phyloP scores from a whole-genome alignment of 208 protist genomes.

The Trypanosoma platydactyli region DNA sequence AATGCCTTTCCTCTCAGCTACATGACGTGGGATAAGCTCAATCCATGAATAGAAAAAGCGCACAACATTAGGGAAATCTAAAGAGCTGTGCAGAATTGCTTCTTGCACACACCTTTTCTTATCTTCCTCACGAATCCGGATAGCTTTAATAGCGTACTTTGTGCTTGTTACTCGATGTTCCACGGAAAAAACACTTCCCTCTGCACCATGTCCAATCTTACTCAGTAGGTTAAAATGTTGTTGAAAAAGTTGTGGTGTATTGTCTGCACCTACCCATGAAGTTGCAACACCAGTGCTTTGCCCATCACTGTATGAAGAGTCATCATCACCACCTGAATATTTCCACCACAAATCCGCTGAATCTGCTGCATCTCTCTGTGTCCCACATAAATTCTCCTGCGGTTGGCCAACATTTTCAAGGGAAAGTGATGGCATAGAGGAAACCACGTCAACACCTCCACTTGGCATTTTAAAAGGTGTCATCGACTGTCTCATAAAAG shows the following conservation, averaged over 20 bases:
- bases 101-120: conserved; percentile 59
- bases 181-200: conserved; percentile 79
- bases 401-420: background rate
- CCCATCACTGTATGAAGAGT: conserved; percentile 7
- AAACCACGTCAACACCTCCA: too few relatives aligned
- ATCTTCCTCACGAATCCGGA: conserved; percentile 69
- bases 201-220: conserved; percentile 74
- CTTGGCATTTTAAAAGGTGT: background rate
- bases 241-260: conserved; percentile 54
- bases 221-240: conserved; percentile 68
- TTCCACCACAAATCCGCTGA: conserved; percentile 21
- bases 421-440: background rate
- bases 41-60: conserved; percentile 89
- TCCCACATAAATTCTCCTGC: background rate
- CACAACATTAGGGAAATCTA: conserved; percentile 81
- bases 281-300: background rate
- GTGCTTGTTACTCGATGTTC: conserved; percentile 70
- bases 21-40: conserved; percentile 50
- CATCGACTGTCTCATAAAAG: background rate
- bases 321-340: conserved; percentile 17
- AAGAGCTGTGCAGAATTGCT: conserved; percentile 78
- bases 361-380: background rate
- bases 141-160: conserved; percentile 80
- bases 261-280: background rate
- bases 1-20: conserved; percentile 51